phyloP scores from a whole-genome alignment of 1,284 basidiomycete genomes.

The Phellinidium pouzarii region DNA sequence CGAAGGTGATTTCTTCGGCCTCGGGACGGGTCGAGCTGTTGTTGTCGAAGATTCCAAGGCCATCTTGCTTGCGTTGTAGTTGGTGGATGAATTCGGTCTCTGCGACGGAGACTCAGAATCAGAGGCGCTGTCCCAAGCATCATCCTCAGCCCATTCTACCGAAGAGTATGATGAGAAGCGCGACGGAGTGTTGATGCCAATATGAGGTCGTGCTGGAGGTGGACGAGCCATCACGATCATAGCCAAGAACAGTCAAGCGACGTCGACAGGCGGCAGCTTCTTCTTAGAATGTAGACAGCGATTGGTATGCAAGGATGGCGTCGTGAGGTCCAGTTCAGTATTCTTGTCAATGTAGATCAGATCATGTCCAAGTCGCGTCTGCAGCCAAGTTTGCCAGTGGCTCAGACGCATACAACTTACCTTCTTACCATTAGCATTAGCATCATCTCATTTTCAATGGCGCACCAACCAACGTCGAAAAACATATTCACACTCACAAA shows the following conservation, averaged over 20 bases:
- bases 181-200: conserved; percentile 51
- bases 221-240: conserved; percentile 53
- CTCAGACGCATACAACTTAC: neutral
- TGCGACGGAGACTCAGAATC: conserved; percentile 68
- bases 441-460: neutral
- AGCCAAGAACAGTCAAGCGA: conserved; percentile 14
- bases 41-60: conserved; percentile 30
- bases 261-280: neutral
- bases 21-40: conserved; percentile 53
- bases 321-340: no score
- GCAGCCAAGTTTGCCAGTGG: neutral
- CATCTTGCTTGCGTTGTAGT: conserved; percentile 35
- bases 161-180: conserved; percentile 38
- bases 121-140: conserved; percentile 85
- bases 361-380: neutral
- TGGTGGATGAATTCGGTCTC: conserved; percentile 31
- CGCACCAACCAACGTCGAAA: neutral
- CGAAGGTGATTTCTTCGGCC: conserved; percentile 39
- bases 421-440: neutral
- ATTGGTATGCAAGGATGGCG: no score
- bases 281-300: no score
- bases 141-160: conserved; percentile 70
- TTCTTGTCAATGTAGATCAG: conserved; percentile 10
- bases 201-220: conserved; percentile 71
- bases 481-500: conserved; percentile 38